These are phyloP conservation scores for Phylloporus sp. DNA, from an alignment of 768 basidiomycete species.

Conservation along the genomic window DNA sequence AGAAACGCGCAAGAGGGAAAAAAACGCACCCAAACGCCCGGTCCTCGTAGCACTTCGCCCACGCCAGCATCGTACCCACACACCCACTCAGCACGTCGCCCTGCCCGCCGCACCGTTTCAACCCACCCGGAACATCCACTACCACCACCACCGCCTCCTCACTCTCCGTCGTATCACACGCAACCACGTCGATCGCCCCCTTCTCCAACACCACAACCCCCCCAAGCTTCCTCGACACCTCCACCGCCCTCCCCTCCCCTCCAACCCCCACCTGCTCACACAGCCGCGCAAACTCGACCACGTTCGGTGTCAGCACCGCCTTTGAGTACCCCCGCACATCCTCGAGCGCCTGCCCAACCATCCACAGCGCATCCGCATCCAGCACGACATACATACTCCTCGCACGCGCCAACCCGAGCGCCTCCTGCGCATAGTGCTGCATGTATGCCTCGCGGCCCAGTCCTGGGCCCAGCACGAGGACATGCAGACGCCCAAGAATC, in stretches of 20 bases:
- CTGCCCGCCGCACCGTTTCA: constrained; percentile 94
- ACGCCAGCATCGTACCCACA: constrained; percentile 87
- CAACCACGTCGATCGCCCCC: constrained; percentile 77
- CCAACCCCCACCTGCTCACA: constrained; percentile 70
- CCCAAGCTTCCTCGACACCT: constrained; percentile 71
- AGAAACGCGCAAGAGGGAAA: no score
- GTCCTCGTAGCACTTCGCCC: constrained; percentile 91
- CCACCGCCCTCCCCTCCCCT: constrained; percentile 56
- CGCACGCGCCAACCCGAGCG: constrained; percentile 66
- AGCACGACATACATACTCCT: constrained; percentile 87
- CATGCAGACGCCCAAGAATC: constrained; percentile 83
- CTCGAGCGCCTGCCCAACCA: constrained; percentile 70
- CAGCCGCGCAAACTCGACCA: constrained; percentile 87
- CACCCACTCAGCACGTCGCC: constrained; percentile 90
- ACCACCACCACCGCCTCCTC: constrained; percentile 55
- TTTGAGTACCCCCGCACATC: constrained; percentile 82
- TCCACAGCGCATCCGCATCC: constrained; percentile 89
- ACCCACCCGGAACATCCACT: constrained; percentile 70
- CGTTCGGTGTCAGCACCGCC: constrained; percentile 90
- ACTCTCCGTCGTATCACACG: constrained; percentile 67
- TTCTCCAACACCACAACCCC: constrained; percentile 92
- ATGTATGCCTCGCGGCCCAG: constrained; percentile 90
- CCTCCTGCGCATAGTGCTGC: constrained; percentile 75
- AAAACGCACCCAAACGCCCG: constrained; percentile 71
- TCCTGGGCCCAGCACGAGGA: constrained; percentile 90